These are phyloP conservation scores for Paraphaeosphaeria minitans DNA, from an alignment of 2,329 filamentous ascomycete genomes.

Conservation along the genomic window DNA sequence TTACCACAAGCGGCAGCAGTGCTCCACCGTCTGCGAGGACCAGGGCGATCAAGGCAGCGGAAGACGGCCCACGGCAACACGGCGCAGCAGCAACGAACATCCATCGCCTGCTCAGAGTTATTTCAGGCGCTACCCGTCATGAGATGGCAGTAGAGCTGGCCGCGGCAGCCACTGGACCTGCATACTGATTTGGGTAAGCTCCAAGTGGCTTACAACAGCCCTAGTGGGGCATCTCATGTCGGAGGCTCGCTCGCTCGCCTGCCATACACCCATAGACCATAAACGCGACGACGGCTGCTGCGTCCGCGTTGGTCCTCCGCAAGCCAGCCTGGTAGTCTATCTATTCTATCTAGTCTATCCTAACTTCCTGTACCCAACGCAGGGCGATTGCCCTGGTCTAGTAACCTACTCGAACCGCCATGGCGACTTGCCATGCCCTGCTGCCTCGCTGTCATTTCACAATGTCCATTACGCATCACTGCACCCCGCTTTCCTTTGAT, in stretches of 20 bases:
- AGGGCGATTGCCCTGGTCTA: slow-evolving; percentile 15
- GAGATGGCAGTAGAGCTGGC: slow-evolving; percentile 12
- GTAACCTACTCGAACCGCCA: slow-evolving; percentile 13
- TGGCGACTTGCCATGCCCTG: slow-evolving; percentile 12
- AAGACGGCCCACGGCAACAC: background rate
- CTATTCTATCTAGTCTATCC: too few relatives aligned
- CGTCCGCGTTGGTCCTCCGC: slow-evolving; percentile 19
- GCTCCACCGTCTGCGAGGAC: slow-evolving; percentile 2
- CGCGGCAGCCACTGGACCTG: slow-evolving; percentile 31
- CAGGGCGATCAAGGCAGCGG: slow-evolving; percentile 1
- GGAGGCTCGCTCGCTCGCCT: slow-evolving; percentile 31
- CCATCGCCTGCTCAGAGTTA: slow-evolving; percentile 12
- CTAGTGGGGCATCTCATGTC: slow-evolving; percentile 21
- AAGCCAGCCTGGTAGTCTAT: slow-evolving; percentile 11
- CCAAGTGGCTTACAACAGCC: slow-evolving; percentile 22
- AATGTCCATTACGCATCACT: slow-evolving; percentile 13
- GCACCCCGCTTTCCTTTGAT: slow-evolving; percentile 26
- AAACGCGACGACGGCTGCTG: slow-evolving; percentile 21
- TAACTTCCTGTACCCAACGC: slow-evolving; percentile 12
- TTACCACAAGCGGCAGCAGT: slow-evolving; percentile 12
- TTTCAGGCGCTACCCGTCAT: slow-evolving; percentile 11
- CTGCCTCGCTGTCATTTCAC: slow-evolving; percentile 10
- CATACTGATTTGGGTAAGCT: slow-evolving; percentile 41
- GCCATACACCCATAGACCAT: background rate
- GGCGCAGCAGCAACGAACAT: slow-evolving; percentile 9